A percentile compares a stretch with the other conserved stretches of the same genome.
phyloP scores from a whole-genome alignment of 2,329 filamentous ascomycete genomes.

The Corynespora cassiicola region DNA sequence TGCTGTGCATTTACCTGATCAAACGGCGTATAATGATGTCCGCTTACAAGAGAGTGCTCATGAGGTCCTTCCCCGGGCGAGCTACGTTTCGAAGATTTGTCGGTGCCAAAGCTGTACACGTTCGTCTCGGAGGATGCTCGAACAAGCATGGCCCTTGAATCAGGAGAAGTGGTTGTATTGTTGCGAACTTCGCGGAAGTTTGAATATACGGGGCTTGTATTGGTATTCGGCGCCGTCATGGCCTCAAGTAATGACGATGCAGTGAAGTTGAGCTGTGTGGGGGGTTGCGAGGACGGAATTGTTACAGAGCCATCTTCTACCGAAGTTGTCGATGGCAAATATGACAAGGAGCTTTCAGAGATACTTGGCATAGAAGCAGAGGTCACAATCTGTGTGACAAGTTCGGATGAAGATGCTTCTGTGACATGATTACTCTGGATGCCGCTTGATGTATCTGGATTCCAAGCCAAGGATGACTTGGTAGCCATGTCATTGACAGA shows the following conservation, averaged over 20 bases:
- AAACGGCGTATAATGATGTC: conserved; percentile 49
- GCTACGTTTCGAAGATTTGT: conserved; percentile 36
- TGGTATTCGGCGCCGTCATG: conserved; percentile 26
- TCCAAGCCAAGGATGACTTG: conserved; percentile 32
- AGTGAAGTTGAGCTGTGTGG: conserved; percentile 34
- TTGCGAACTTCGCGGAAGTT: conserved; percentile 30
- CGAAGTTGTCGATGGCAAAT: conserved; percentile 13
- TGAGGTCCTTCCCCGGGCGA: conserved; percentile 28
- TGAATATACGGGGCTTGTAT: conserved; percentile 28
- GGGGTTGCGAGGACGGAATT: conserved; percentile 11
- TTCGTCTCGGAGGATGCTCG: conserved; percentile 42
- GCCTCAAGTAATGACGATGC: conserved; percentile 28
- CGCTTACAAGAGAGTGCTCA: conserved; percentile 47
- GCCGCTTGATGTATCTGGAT: conserved; percentile 12
- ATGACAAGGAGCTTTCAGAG: conserved; percentile 15
- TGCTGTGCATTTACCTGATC: too few relatives aligned
- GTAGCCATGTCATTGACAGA: too few relatives aligned
- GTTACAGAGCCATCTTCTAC: conserved; percentile 13
- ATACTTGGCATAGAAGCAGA: conserved; percentile 10
- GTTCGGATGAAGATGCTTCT: conserved; percentile 16
- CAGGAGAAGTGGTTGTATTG: conserved; percentile 23
- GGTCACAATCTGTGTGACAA: conserved; percentile 10
- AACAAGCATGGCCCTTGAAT: conserved; percentile 22
- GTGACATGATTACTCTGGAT: conserved; percentile 8
- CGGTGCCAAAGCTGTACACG: conserved; percentile 49